Evolutionary conservation across 2,329 filamentous ascomycete genomes (phyloP).

Genomic region (Apiospora aurea): DNA sequence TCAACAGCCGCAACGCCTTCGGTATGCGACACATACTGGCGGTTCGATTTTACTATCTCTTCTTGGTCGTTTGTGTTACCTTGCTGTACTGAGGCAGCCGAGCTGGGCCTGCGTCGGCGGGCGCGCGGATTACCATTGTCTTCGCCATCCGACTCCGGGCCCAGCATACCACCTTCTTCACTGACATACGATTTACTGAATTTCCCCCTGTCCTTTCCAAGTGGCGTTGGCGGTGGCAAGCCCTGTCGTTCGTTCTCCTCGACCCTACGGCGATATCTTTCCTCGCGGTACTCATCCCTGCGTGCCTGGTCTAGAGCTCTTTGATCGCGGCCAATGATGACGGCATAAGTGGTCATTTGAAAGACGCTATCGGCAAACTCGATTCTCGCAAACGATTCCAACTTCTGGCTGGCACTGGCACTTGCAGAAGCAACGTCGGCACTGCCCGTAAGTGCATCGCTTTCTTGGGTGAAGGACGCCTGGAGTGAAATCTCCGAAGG

Average conservation of each 20-base stretch:
- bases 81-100: slow-evolving; percentile 50
- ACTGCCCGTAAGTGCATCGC: slow-evolving; percentile 39
- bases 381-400: slow-evolving; percentile 66
- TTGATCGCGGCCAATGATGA: slow-evolving; percentile 77
- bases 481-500: slow-evolving; percentile 44
- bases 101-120: slow-evolving; percentile 57
- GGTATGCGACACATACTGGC: slow-evolving; percentile 67
- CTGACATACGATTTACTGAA: slow-evolving; percentile 72
- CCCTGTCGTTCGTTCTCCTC: slow-evolving; percentile 57
- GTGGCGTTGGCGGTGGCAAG: slow-evolving; percentile 59
- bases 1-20: slow-evolving; percentile 67
- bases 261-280: slow-evolving; percentile 52
- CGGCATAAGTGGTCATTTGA: slow-evolving; percentile 77
- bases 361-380: slow-evolving; percentile 79
- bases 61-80: slow-evolving; percentile 42
- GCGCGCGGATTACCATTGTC: slow-evolving; percentile 51
- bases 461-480: slow-evolving; percentile 41
- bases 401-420: slow-evolving; percentile 46
- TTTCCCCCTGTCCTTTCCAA: slow-evolving; percentile 58
- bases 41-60: slow-evolving; percentile 60
- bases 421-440: slow-evolving; percentile 45
- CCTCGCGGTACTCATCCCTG: slow-evolving; percentile 56
- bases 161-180: slow-evolving; percentile 73
- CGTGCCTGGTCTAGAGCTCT: slow-evolving; percentile 63
- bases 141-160: slow-evolving; percentile 66